Evolutionary conservation across 1,284 basidiomycete species (phyloP).

Genomic region (Ceratobasidium sp.): DNA sequence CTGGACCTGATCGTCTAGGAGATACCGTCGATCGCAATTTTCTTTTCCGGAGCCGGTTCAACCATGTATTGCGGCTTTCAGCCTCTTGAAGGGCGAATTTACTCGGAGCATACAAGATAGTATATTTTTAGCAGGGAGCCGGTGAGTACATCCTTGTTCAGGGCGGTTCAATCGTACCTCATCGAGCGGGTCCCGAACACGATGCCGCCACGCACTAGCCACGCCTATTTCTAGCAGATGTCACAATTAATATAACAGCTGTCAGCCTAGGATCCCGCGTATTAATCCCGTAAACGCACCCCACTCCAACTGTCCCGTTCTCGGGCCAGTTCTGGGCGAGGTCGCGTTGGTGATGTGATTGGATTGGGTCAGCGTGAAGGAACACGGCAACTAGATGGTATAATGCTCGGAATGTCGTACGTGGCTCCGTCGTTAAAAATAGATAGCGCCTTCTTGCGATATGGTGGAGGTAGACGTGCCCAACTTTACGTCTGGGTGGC

Average conservation of each 20-base stretch:
- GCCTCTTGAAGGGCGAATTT: constrained; percentile 52
- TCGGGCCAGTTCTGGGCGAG: constrained; percentile 44
- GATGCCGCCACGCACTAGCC: constrained; percentile 56
- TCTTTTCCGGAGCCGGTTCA: constrained; percentile 49
- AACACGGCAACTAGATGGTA: no score
- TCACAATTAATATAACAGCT: constrained; percentile 39
- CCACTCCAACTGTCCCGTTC: constrained; percentile 56
- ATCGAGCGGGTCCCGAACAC: constrained; percentile 56
- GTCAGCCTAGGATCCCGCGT: constrained; percentile 50
- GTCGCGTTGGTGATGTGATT: no score
- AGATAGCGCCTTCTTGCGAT: no score
- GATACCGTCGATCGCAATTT: constrained; percentile 46
- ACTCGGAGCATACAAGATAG: constrained; percentile 56
- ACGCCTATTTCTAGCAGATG: constrained; percentile 40
- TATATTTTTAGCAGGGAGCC: constrained; percentile 51
- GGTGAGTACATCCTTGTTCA: background rate
- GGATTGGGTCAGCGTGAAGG: no score
- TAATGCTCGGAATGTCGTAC: no score
- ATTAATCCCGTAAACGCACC: constrained; percentile 54
- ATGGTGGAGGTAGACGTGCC: no score
- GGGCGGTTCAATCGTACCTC: constrained; percentile 50
- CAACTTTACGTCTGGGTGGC: no score
- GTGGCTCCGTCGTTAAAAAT: no score
- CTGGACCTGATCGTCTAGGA: constrained; percentile 45
- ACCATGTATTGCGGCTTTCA: constrained; percentile 53